phyloP scores from a whole-genome alignment of 805 yeast species.

The Yarrowia bubula region DNA sequence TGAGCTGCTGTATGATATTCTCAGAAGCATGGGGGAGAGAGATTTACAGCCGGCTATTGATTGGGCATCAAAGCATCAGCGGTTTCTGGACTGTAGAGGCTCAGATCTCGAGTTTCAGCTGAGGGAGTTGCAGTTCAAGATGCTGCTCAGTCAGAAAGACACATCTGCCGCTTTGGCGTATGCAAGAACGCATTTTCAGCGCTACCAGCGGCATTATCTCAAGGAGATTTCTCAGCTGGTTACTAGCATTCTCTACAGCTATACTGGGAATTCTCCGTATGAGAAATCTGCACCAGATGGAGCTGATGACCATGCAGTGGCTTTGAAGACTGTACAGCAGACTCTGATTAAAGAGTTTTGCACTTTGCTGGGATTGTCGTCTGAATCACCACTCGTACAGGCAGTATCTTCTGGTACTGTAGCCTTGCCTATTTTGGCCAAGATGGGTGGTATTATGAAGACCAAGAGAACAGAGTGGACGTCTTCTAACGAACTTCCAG shows the following conservation, averaged over 20 bases:
- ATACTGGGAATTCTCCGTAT: conserved; percentile 28
- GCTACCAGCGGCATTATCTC: conserved; percentile 44
- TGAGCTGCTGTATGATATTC: conserved; percentile 45
- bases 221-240: conserved; percentile 47
- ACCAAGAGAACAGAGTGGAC: conserved; percentile 52
- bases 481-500: conserved; percentile 58
- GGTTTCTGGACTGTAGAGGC: conserved; percentile 39
- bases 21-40: conserved; percentile 41
- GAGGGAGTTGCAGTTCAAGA: conserved; percentile 45
- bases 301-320: conserved; percentile 23
- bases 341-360: conserved; percentile 53
- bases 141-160: conserved; percentile 35
- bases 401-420: conserved; percentile 53
- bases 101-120: conserved; percentile 48
- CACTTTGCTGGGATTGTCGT: conserved; percentile 47
- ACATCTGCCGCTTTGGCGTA: conserved; percentile 40
- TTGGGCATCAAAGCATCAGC: conserved; percentile 46
- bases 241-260: conserved; percentile 40
- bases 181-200: conserved; percentile 45
- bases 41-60: conserved; percentile 48
- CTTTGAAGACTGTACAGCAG: conserved; percentile 38
- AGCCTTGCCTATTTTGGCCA: conserved; percentile 53
- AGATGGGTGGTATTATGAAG: conserved; percentile 47
- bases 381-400: conserved; percentile 53
- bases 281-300: conserved; percentile 34